Evolutionary conservation across 2,329 filamentous ascomycete species (phyloP).

Genomic region (Chaetomiaceae sp.): DNA sequence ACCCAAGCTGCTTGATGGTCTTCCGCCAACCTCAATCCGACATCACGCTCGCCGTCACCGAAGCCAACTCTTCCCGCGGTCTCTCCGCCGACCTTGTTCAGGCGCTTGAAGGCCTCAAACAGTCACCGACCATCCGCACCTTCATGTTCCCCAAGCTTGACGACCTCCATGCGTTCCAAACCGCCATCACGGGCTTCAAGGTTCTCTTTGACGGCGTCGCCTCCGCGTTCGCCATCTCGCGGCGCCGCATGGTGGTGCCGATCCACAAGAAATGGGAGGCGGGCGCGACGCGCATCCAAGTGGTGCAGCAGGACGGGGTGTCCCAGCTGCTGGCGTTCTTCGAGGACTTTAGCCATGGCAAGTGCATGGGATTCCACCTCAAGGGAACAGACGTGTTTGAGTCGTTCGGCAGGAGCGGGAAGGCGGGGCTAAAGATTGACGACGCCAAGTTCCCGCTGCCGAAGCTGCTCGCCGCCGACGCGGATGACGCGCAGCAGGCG

Average conservation of each 20-base stretch:
- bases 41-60: slow-evolving; percentile 68
- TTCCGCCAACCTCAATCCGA: slow-evolving; percentile 71
- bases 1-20: slow-evolving; percentile 58
- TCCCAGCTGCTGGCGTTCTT: slow-evolving; percentile 82
- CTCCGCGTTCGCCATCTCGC: slow-evolving; percentile 71
- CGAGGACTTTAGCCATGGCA: slow-evolving; percentile 78
- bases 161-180: slow-evolving; percentile 75
- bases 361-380: slow-evolving; percentile 83
- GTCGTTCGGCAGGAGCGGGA: slow-evolving; percentile 53
- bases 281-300: slow-evolving; percentile 70
- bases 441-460: slow-evolving; percentile 90
- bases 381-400: slow-evolving; percentile 83
- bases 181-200: slow-evolving; percentile 71
- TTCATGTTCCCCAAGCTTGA: slow-evolving; percentile 61
- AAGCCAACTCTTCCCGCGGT: slow-evolving; percentile 59
- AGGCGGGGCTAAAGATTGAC: slow-evolving; percentile 70
- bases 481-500: slow-evolving; percentile 38
- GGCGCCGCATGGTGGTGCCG: slow-evolving; percentile 81
- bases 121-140: slow-evolving; percentile 62
- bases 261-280: slow-evolving; percentile 96
- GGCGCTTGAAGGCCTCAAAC: slow-evolving; percentile 55
- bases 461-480: slow-evolving; percentile 39
- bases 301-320: slow-evolving; percentile 70
- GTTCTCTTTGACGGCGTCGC: slow-evolving; percentile 72
- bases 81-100: slow-evolving; percentile 58